Evolutionary conservation across 371 early-diverging fungal genomes (phyloP).

Genomic region (Syncephalastrum sp.): DNA sequence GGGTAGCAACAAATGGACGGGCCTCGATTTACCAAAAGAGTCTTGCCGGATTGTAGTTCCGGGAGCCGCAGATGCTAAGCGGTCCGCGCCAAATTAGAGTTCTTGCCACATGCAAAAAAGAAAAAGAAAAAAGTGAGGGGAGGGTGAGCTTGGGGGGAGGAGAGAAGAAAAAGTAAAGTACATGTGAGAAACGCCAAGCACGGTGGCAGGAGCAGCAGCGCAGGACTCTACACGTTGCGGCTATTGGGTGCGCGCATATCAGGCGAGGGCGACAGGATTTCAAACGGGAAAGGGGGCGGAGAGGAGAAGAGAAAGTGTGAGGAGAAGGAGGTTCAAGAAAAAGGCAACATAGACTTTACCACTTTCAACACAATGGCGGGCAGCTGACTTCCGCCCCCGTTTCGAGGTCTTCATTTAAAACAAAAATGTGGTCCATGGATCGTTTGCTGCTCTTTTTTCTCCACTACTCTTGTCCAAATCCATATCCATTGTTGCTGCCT

Average conservation of each 20-base stretch:
- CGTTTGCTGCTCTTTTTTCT: slow-evolving; percentile 9
- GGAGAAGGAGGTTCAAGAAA: no score
- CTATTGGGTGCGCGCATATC: slow-evolving; percentile 5
- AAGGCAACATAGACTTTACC: slow-evolving; percentile 6
- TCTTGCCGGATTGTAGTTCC: slow-evolving; percentile 4
- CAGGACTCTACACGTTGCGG: no score
- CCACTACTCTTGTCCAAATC: background rate
- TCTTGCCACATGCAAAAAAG: slow-evolving; percentile 18
- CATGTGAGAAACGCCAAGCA: slow-evolving; percentile 7
- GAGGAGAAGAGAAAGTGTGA: no score
- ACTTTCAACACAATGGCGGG: slow-evolving; percentile 8
- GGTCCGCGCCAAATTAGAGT: slow-evolving; percentile 20
- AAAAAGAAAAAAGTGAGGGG: slow-evolving; percentile 7
- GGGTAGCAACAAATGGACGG: no score
- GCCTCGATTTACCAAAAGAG: no score
- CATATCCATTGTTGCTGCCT: slow-evolving; percentile 1
- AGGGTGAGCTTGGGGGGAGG: background rate
- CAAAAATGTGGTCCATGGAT: slow-evolving; percentile 1
- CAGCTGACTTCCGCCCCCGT: slow-evolving; percentile 12
- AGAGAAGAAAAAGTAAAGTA: slow-evolving; percentile 1
- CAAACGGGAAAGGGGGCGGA: slow-evolving; percentile 16
- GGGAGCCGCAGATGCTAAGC: slow-evolving; percentile 4
- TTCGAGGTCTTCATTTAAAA: slow-evolving; percentile 18
- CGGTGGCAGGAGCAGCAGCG: background rate
- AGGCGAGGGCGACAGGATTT: slow-evolving; percentile 15